phyloP scores from a whole-genome alignment of 1,284 basidiomycete genomes.

The Cryptococcus maquisensis region DNA sequence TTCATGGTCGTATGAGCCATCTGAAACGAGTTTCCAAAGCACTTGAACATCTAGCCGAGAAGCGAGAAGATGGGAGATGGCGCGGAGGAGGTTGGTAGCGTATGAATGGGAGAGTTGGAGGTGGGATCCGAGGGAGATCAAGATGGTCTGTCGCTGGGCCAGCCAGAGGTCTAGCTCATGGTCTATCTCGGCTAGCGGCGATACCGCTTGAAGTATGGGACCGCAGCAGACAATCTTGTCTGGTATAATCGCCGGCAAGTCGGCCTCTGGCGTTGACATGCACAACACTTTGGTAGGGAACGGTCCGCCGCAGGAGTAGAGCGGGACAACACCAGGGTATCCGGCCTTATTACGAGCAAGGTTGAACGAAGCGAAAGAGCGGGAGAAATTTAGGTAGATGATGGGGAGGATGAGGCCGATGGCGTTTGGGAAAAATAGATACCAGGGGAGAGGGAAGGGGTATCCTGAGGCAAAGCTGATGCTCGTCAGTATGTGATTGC shows the following conservation, averaged over 20 bases:
- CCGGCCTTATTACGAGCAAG: conserved; percentile 15
- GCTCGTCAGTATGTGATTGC: too few relatives aligned
- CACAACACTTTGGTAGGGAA: conserved; percentile 7
- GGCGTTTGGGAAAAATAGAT: conserved; percentile 14
- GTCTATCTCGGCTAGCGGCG: conserved; percentile 11
- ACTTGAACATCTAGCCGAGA: conserved; percentile 19
- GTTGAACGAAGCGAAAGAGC: conserved; percentile 6
- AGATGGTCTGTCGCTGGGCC: conserved; percentile 4
- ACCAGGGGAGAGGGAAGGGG: conserved; percentile 7
- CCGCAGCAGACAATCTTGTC: conserved; percentile 15
- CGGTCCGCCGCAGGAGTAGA: background rate
- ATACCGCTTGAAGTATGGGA: conserved; percentile 15
- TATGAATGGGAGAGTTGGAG: background rate
- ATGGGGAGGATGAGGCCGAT: conserved; percentile 6
- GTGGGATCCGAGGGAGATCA: conserved; percentile 21
- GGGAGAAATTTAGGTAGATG: conserved; percentile 10
- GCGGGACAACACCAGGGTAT: conserved; percentile 10
- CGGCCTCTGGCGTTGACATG: conserved; percentile 17
- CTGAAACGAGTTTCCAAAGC: conserved; percentile 15
- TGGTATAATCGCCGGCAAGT: conserved; percentile 14
- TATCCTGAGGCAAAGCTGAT: background rate
- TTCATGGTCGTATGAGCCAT: conserved; percentile 2
- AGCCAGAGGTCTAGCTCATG: conserved; percentile 11
- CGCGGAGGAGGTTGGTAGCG: conserved; percentile 11
- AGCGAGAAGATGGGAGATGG: conserved; percentile 10